Evolutionary conservation across 2,329 filamentous ascomycete species (phyloP).

Genomic region (Diplodia seriata): DNA sequence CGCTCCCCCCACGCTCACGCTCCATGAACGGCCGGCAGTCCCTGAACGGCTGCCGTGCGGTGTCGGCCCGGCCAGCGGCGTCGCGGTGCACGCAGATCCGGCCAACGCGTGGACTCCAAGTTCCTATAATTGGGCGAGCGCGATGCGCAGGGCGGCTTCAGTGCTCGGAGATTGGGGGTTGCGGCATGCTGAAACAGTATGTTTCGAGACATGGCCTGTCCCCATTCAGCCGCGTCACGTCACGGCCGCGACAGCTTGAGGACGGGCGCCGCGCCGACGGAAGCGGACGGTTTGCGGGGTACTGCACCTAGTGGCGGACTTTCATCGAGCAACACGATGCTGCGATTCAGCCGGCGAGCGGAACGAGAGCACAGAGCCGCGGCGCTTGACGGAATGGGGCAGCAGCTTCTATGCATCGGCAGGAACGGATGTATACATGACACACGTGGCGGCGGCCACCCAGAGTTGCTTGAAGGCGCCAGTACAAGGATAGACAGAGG

Average conservation of each 20-base stretch:
- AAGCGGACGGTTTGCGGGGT: constrained; percentile 10
- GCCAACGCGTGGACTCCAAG: neutral
- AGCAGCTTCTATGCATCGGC: constrained; percentile 7
- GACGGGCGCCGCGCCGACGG: neutral
- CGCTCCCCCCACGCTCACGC: neutral
- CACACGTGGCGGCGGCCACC: constrained; percentile 14
- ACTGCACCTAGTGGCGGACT: constrained; percentile 1
- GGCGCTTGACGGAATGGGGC: constrained; percentile 14
- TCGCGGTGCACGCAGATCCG: neutral
- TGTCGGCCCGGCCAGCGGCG: neutral
- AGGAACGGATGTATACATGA: constrained; percentile 14
- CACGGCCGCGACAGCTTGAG: neutral
- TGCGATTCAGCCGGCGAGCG: constrained; percentile 6
- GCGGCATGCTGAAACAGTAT: constrained; percentile 18
- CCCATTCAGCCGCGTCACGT: constrained; percentile 4
- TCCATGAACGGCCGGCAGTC: neutral
- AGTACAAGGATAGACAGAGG: neutral
- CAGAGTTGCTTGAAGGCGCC: constrained; percentile 8
- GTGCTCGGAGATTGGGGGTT: constrained; percentile 11
- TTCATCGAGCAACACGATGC: neutral
- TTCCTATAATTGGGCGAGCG: constrained; percentile 1
- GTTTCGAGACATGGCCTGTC: constrained; percentile 7
- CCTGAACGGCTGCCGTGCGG: neutral
- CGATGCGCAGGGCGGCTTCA: constrained; percentile 10
- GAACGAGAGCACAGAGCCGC: neutral